These are phyloP conservation scores for Hymenoscyphus fraxineus DNA, from an alignment of 2,329 filamentous ascomycete genomes.

Conservation along the genomic window DNA sequence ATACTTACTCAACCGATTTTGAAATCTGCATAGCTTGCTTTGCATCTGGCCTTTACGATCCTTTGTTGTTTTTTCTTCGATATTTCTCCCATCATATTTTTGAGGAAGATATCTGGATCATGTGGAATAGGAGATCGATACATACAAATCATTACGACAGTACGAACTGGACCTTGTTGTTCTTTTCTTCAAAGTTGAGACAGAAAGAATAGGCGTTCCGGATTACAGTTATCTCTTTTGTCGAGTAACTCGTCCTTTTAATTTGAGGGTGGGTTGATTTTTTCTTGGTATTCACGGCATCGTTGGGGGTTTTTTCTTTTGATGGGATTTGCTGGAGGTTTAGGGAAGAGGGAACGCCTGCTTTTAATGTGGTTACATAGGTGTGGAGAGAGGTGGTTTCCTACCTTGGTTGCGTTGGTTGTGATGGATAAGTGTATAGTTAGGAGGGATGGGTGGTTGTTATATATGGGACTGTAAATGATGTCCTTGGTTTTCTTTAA, in stretches of 20 bases:
- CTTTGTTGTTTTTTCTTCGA: not conserved
- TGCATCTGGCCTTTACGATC: not conserved
- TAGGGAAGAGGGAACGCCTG: not conserved
- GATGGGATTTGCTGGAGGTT: not conserved
- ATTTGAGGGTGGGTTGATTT: not conserved
- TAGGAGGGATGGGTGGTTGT: not conserved
- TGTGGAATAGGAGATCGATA: not conserved
- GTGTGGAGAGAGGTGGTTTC: not conserved
- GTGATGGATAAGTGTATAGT: conserved; percentile 9
- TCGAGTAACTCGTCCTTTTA: not conserved
- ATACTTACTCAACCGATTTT: not conserved
- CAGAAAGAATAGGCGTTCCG: not conserved
- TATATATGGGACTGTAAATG: conserved; percentile 5
- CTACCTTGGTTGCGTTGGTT: not conserved
- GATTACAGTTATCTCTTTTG: not conserved
- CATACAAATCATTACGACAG: conserved; percentile 6
- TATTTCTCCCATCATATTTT: conserved; percentile 1
- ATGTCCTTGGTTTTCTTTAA: not conserved
- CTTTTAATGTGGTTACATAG: not conserved
- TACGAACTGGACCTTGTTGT: not conserved
- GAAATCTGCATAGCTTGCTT: conserved; percentile 1
- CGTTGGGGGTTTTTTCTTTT: not conserved
- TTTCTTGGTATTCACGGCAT: not conserved
- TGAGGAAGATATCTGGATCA: not conserved
- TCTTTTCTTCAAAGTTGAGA: not conserved